Conservation (phyloP, 2,329 filamentous ascomycete species). For the Beauveria sp. region DNA sequence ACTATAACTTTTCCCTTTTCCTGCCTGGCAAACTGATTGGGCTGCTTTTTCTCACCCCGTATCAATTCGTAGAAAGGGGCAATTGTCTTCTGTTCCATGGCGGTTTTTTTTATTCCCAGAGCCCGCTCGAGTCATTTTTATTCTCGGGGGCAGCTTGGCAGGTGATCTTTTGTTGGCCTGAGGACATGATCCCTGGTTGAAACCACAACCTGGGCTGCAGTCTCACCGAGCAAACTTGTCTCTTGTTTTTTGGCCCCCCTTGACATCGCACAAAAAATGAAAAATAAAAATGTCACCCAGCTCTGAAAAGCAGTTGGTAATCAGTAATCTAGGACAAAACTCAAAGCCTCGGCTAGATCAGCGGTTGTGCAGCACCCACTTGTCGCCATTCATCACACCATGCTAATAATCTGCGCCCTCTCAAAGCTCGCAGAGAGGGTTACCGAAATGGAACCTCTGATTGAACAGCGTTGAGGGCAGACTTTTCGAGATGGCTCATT, state of each 20-base stretch:
- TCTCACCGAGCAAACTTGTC: not conserved
- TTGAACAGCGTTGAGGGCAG: no score
- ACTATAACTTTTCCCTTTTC: conserved; percentile 1
- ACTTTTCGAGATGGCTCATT: no score
- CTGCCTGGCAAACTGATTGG: not conserved
- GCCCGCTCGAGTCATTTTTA: no score
- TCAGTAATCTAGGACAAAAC: not conserved
- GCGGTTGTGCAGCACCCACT: not conserved
- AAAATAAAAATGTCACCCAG: no score
- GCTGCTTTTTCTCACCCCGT: not conserved
- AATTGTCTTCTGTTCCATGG: no score
- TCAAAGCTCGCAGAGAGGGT: no score
- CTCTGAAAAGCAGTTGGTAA: no score
- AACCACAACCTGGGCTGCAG: not conserved
- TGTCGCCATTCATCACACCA: not conserved
- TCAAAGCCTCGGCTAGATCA: not conserved
- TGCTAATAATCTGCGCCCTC: not conserved
- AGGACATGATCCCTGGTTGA: not conserved
- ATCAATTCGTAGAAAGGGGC: not conserved
- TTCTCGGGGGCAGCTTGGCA: no score
- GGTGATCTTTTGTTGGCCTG: not conserved
- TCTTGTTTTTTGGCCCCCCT: not conserved
- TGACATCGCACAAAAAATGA: no score
- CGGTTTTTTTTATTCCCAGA: no score
- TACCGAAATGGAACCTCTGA: no score